Evolutionary conservation across 306 rosid species (phyloP), one percentile per base, ranked within the genome.

Genomic region (Pterocarpus santalinus): DNA sequence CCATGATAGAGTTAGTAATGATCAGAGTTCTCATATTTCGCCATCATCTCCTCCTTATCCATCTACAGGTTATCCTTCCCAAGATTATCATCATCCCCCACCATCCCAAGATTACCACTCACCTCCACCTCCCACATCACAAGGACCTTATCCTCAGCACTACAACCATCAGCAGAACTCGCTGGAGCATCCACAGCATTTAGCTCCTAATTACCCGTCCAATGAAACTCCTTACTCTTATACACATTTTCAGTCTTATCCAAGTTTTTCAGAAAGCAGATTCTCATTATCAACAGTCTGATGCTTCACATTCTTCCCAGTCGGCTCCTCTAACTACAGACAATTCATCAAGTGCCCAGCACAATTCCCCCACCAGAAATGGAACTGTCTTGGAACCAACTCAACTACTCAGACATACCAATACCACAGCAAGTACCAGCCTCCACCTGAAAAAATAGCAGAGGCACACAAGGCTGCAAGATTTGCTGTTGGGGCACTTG

Each of bases 391-490:
- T 67, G 17, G 94, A 90, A 83, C 88, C 96, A n/a, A 80, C 64
- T 43, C 92, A 64, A 65, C 87, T 79, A 43, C 94, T 53, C 86
- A 84, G 82, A 70, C 95, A 32, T 94, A 62, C 80, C 91, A 91
- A 76, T 90, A 94, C 67, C 95, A 96, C 87, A 79, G 94, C 68
- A 91, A 80, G 87, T 96, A 92, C 84, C 88, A 84, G 91, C 97
- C 99, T 32, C 38, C 98, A 28, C 92, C 98, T 30, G 99, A 94
- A 79, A 90, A 89, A 85, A 90, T 96, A 52, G 95, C 97, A 0
- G 99, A 96, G 89, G 99, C 99, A 35, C 99, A 96, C 80, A 96
- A 96, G 79, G 97, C 98, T 28, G 99, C 99, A 44, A 96, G 99
- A 67, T 96, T 96, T 89, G 99, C 99, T 1, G 99, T 96, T 69